Percentiles rank a stretch among this genome's conserved stretches.
Evolutionary conservation across 2,329 filamentous ascomycete species (phyloP).

Genomic region (Cladosporium sp.): DNA sequence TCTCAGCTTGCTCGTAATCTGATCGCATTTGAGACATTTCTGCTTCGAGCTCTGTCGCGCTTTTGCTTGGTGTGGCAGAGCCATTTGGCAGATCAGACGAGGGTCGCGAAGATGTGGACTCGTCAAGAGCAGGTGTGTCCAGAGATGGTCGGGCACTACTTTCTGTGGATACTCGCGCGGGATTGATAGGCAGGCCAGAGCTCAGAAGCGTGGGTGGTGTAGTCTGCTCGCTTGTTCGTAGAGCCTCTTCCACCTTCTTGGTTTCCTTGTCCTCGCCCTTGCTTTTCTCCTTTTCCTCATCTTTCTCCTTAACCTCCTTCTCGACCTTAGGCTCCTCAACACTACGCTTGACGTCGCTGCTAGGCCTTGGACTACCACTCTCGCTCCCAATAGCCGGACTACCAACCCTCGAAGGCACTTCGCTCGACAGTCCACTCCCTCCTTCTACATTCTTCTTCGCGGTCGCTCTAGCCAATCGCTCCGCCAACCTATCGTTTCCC

Average conservation of each 20-base stretch:
- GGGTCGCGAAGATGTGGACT: conserved; percentile 24
- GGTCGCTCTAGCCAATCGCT: conserved; percentile 83
- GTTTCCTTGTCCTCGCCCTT: not conserved
- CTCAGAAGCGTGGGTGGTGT: conserved; percentile 27
- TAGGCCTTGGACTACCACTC: conserved; percentile 46
- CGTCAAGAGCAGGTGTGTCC: conserved; percentile 27
- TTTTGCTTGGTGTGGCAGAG: conserved; percentile 17
- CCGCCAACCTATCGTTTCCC: conserved; percentile 80
- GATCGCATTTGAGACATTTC: conserved; percentile 52
- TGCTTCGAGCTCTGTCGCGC: conserved; percentile 41
- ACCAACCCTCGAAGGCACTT: conserved; percentile 53
- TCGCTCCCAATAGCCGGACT: conserved; percentile 45
- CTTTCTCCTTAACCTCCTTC: not conserved
- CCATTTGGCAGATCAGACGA: conserved; percentile 32
- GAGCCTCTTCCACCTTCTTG: conserved; percentile 1
- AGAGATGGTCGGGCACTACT: conserved; percentile 27
- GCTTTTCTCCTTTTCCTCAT: conserved; percentile 14
- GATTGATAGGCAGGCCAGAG: conserved; percentile 39
- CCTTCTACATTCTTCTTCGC: conserved; percentile 65
- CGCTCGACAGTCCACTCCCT: conserved; percentile 42
- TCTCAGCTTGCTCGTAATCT: conserved; percentile 53
- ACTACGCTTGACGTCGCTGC: conserved; percentile 43
- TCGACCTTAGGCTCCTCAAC: conserved; percentile 20
- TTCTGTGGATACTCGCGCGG: conserved; percentile 35
- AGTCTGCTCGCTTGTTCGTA: not conserved